Evolutionary conservation across 768 basidiomycete genomes (phyloP).

Genomic region (Pholiota conissans): DNA sequence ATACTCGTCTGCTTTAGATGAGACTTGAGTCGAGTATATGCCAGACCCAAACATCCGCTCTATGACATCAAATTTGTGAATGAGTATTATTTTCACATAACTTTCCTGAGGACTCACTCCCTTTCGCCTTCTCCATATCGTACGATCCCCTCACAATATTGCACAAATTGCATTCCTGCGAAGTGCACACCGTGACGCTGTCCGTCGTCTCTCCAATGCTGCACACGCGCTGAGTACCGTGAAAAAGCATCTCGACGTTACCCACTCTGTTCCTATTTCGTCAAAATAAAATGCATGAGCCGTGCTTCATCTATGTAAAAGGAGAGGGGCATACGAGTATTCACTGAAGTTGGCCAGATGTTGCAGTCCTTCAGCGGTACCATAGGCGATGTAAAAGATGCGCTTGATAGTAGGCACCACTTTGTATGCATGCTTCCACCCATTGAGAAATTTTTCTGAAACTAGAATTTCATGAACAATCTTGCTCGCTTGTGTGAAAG

Average conservation of each 20-base stretch:
- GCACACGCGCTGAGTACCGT: constrained; percentile 27
- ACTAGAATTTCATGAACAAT: no score
- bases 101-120: no score
- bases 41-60: constrained; percentile 31
- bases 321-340: constrained; percentile 21
- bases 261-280: constrained; percentile 26
- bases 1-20: constrained; percentile 29
- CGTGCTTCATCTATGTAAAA: background rate
- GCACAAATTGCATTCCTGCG: constrained; percentile 24
- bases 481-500: background rate
- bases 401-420: constrained; percentile 19
- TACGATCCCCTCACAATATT: constrained; percentile 27
- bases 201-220: constrained; percentile 18
- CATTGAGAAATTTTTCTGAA: constrained; percentile 21
- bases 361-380: constrained; percentile 15
- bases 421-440: constrained; percentile 27
- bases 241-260: constrained; percentile 29
- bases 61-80: constrained; percentile 4
- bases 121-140: constrained; percentile 27
- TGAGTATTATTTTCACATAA: no score
- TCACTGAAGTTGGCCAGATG: constrained; percentile 29
- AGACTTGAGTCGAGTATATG: constrained; percentile 27
- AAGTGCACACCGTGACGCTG: constrained; percentile 16
- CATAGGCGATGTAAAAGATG: constrained; percentile 30
- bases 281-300: background rate